These are phyloP conservation scores for Toxicodendron radicans DNA, from an alignment of 345 rosid genomes.

Conservation along the genomic window DNA sequence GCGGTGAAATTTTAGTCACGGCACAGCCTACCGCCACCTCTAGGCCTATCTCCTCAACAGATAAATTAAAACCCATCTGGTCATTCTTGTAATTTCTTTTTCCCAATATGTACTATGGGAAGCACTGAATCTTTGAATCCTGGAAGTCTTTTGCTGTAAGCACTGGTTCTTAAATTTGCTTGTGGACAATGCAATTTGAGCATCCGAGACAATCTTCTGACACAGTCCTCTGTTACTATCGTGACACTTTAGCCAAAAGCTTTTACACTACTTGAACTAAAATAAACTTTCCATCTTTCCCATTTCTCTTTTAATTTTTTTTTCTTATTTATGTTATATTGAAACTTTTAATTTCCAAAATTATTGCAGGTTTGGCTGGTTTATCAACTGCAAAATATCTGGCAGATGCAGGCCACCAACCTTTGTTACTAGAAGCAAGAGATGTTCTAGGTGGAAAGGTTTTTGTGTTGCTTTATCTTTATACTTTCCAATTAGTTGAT, in stretches of 20 bases:
- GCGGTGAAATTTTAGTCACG: no score
- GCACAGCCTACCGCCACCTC: no score
- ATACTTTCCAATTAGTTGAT: not conserved
- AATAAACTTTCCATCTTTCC: not conserved
- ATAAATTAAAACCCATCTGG: not conserved
- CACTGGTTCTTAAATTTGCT: not conserved
- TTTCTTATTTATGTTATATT: not conserved
- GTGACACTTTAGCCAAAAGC: not conserved
- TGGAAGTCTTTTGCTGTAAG: not conserved
- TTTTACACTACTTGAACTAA: not conserved
- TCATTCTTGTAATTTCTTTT: not conserved
- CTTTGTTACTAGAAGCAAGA: slow-evolving; percentile 78
- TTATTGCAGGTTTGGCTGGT: slow-evolving; percentile 83
- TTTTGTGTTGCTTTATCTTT: slow-evolving; percentile 20
- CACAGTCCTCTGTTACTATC: not conserved
- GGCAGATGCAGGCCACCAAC: slow-evolving; percentile 94
- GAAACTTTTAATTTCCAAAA: slow-evolving; percentile 5
- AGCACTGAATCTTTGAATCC: not conserved
- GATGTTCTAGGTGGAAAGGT: slow-evolving; percentile 99
- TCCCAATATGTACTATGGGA: not conserved
- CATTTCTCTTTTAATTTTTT: not conserved
- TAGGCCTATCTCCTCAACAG: not conserved
- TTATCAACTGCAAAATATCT: slow-evolving; percentile 89
- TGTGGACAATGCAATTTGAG: not conserved
- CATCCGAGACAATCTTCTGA: not conserved